Evolutionary conservation across 1,139 yeast genomes (phyloP), one percentile per base, ranked within the genome.

Genomic region (Protomyces gravidus): DNA sequence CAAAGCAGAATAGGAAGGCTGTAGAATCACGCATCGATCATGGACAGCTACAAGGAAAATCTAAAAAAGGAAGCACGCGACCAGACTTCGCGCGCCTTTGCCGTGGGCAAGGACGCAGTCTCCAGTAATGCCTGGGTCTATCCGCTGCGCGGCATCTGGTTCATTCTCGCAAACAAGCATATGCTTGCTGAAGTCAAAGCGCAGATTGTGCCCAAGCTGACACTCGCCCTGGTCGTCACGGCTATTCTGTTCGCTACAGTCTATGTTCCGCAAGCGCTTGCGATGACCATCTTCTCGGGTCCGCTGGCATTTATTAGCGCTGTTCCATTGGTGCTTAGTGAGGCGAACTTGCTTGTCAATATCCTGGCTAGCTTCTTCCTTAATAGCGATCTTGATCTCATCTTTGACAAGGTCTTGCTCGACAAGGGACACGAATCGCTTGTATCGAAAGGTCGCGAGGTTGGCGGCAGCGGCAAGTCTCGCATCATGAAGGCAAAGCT

Each of bases 291-390:
- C 59, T 47, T 55, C 25, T 36, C 48, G 15, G 59, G 59, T 4
- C 59, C 59, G n/a, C 21, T 55, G 27, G 59, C 52, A 17, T 55
- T 55, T 45, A 46, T 49, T 5, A 47, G 53, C n/a, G 59, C 53
- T 9, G 53, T 55, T 15, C 59, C 59, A 3, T 40, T 55, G 49
- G 53, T 55, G 36, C 17, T 55, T 28, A 45, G 50, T 28, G 59
- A 55, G 21, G 27, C 53, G 11, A 49, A 40, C 33, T 36, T 55
- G 40, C 21, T 55, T 45, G 40, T 49, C 45, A 28, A 28, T 25
- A 11, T 55, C 19, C 51, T 53, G 21, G 23, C 58, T 3, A 11
- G 36, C 25, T 27, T 53, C 15, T 26, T 53, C 21, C 11, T 55
- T 13, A 45, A 47, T 28, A 39, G 32, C 15, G 42, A 40, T 27